Base-by-base conservation (phyloP, 345 rosid species). In the thale cress (Arabidopsis thaliana) region DNA sequence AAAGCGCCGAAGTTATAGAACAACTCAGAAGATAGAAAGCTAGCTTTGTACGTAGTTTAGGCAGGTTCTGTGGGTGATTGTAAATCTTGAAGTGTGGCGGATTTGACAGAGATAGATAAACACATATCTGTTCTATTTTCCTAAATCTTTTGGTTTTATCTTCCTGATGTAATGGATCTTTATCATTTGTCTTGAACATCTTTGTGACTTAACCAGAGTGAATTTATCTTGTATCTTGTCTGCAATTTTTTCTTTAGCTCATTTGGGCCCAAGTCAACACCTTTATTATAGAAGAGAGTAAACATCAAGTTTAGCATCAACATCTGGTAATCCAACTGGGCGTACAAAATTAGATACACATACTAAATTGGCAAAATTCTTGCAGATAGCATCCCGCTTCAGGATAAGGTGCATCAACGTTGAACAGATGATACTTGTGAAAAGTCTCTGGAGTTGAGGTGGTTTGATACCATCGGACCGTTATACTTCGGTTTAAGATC, bases 1-100 rank as follows among this genome's bases (percentile, higher is more conserved):
- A 59, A 59, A 67, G 73, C 52, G 46, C 69, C 33, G 13, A 72
- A 78, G 62, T 59, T 78, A 44, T 51, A 73, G 69, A 51, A 59
- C 62, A 50, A 72, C 5, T 69, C 45, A 59, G 69, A 50, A 52
- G 25, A 30, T 78, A 78, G 80, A 75, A 75, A 73, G 63, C 61
- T 78, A 78, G 81, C 41, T 78, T 65, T 73, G 83, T 79, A 69
- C 79, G 83, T 77, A 76, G 64, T 41, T 49, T 83, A 79, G 81
- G 80, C 59, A 70, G 79, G 50, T 57, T 65, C 65, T 83, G 65
- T 59, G 69, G 78, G 65, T 71, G 81, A 23, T 69, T 87, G 88
- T 83, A 83, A 83, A 75, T 83, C 63, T 72, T 83, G 80, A 75
- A 50, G 72, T 72, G 77, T 79, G 74, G 20, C 77, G 20, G 73